Evolutionary conservation across 139 green algal genomes (phyloP), one percentile per base, ranked within the genome.

Genomic region (Asterochloris erici): DNA sequence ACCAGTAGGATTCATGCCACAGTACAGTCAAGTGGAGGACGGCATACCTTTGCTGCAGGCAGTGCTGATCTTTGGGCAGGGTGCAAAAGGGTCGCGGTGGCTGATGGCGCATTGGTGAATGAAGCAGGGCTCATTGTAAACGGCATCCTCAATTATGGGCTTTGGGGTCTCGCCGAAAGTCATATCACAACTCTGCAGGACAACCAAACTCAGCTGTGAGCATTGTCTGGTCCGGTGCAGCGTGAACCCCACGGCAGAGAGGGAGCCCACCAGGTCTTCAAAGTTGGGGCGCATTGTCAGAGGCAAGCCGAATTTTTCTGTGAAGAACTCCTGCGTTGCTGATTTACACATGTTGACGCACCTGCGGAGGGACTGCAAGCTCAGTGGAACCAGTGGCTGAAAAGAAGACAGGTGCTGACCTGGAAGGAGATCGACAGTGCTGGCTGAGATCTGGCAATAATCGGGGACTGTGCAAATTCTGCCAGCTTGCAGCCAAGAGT

Each of bases 231-330:
- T 54, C 68, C 6, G 68, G 68, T 73, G 68, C 68, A 73, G 38
- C 68, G 9, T 24, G 2, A 73, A 73, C 68, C n/a, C 23, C 68
- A 73, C 9, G 15, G 61, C 38, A 54, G 6, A 54, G 2, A 6
- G 6, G 6, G 38, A 54, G 38, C 38, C 38, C 38, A 54, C 81
- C 63, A 93, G 77, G 71, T 90, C 86, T 66, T 93, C 90, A 84
- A 93, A 93, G 77, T 94, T 87, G 15, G 90, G 90, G 21, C 89
- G 86, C 90, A 94, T 93, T 26, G 87, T 93, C n/a, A 94, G 85
- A 14, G 90, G 90, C 76, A 92, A 64, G n/a, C 87, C 88, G 74
- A 93, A 90, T 0, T 66, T 85, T 10, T 93, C 86, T 29, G 88
- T 89, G 74, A 93, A 93, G 77, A 93, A 93, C 13, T 80, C 74